A percentile compares a stretch with the other conserved stretches of the same genome.
These are phyloP conservation scores for Crithidia brevicula DNA, from an alignment of 208 protist genomes.

Conservation along the genomic window DNA sequence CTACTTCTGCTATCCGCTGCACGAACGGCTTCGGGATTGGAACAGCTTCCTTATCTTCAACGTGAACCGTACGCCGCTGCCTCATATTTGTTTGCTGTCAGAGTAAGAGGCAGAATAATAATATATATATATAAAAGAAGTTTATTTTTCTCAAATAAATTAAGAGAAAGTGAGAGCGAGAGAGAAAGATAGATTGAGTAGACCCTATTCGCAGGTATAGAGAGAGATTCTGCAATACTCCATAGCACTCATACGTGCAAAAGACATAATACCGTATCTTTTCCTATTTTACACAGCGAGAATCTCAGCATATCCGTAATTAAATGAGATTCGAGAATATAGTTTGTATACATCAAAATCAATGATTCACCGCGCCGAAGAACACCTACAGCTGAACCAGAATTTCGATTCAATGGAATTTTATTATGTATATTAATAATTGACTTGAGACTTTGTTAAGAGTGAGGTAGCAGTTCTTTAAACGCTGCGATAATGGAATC, in stretches of 20 bases:
- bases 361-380: no score
- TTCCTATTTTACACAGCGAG: no score
- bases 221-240: no score
- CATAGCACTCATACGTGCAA: no score
- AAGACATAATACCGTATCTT: no score
- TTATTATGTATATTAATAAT: background rate
- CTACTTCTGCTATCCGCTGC: slow-evolving; percentile 42
- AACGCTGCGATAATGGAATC: slow-evolving; percentile 24
- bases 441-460: background rate
- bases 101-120: background rate
- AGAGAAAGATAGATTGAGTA: background rate
- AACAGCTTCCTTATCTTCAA: background rate
- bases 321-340: no score
- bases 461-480: slow-evolving; percentile 3
- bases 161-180: no score
- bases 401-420: no score
- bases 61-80: slow-evolving; percentile 6
- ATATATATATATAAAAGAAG: background rate
- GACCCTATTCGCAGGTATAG: no score
- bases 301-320: no score
- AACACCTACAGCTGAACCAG: no score
- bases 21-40: slow-evolving; percentile 12
- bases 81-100: slow-evolving; percentile 7
- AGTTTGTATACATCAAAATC: no score
- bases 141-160: background rate